phyloP scores from a whole-genome alignment of 2,329 filamentous ascomycete genomes.

The Pseudocercospora pini-densiflorae region DNA sequence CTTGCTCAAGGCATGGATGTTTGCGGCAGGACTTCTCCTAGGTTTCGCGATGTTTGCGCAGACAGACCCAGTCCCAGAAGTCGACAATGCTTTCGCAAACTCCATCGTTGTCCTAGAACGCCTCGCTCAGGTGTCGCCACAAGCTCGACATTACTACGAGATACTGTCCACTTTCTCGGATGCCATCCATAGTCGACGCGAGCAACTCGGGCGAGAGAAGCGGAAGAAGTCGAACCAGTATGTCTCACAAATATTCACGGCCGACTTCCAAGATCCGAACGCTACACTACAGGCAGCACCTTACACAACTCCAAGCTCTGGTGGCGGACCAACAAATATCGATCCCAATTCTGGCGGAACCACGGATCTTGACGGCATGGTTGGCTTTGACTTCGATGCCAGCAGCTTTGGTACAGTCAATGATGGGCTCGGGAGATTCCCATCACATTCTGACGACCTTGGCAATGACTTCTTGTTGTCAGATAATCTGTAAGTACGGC shows the following conservation, averaged over 20 bases:
- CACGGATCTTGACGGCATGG: slow-evolving; percentile 9
- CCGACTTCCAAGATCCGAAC: slow-evolving; percentile 24
- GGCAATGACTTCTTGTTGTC: slow-evolving; percentile 17
- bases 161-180: slow-evolving; percentile 49
- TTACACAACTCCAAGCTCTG: slow-evolving; percentile 15
- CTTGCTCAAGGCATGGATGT: slow-evolving; percentile 60
- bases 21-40: slow-evolving; percentile 61
- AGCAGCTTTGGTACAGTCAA: slow-evolving; percentile 12
- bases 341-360: neutral
- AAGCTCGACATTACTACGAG: slow-evolving; percentile 62
- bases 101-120: slow-evolving; percentile 56
- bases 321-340: neutral
- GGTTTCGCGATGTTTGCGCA: slow-evolving; percentile 62
- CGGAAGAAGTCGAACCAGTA: slow-evolving; percentile 29
- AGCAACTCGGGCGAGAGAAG: slow-evolving; percentile 25
- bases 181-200: slow-evolving; percentile 24
- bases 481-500: slow-evolving; percentile 13
- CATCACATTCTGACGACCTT: slow-evolving; percentile 5
- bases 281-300: slow-evolving; percentile 9
- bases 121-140: slow-evolving; percentile 56
- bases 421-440: neutral
- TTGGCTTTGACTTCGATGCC: slow-evolving; percentile 21
- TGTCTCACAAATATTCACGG: slow-evolving; percentile 30
- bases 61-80: slow-evolving; percentile 49
- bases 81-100: slow-evolving; percentile 56